Conservation (phyloP, 495 filamentous ascomycete genomes). For the Tuber umbilicatum region DNA sequence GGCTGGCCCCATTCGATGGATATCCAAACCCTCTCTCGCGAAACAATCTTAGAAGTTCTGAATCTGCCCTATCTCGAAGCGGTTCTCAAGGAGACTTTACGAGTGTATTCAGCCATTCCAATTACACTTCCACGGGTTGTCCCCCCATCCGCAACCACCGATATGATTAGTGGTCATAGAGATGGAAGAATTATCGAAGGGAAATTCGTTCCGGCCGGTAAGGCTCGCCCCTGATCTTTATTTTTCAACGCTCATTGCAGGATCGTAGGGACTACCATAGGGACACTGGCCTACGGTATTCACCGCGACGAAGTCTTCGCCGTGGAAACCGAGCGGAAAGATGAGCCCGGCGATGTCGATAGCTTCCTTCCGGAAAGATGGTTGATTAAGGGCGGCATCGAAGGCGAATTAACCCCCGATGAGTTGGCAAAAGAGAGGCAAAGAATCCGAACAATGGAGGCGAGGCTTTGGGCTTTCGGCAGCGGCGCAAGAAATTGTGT, state of each 20-base stretch:
- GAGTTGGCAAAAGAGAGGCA: constrained; percentile 9
- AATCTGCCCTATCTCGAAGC: constrained; percentile 13
- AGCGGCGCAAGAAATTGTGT: constrained; percentile 14
- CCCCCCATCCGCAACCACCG: constrained; percentile 16
- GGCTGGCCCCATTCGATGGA: background rate
- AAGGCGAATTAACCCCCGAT: background rate
- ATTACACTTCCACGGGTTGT: constrained; percentile 43
- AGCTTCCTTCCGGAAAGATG: constrained; percentile 36
- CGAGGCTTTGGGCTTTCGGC: constrained; percentile 22
- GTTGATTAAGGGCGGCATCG: constrained; percentile 25
- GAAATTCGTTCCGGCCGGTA: background rate
- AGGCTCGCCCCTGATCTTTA: background rate
- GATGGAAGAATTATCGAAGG: constrained; percentile 30
- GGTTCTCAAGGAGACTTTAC: constrained; percentile 16
- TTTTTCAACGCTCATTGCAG: background rate
- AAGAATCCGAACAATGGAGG: constrained; percentile 38
- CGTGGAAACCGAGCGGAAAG: constrained; percentile 18
- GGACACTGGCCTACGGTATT: constrained; percentile 48
- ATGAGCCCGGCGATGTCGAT: background rate
- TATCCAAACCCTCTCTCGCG: background rate
- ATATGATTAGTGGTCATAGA: background rate
- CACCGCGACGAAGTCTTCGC: constrained; percentile 44
- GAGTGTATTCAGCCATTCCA: constrained; percentile 16
- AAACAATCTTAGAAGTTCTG: background rate
- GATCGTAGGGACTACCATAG: constrained; percentile 37